These are phyloP conservation scores for Phaeosphaeria sp. DNA, from an alignment of 2,329 filamentous ascomycete species.

Conservation along the genomic window DNA sequence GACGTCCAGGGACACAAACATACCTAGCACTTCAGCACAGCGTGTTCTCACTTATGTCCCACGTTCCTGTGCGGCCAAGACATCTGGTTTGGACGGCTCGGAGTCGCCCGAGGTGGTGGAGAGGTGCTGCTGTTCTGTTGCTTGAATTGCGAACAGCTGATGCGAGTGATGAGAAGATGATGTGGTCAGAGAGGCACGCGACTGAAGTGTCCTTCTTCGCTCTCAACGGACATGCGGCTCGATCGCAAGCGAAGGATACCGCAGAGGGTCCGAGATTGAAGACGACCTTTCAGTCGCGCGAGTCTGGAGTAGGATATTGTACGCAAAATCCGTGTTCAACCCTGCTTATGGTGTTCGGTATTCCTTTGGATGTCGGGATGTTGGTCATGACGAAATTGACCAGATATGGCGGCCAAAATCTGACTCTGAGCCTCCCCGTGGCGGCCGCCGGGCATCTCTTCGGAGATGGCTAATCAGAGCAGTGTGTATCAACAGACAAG, in stretches of 20 bases:
- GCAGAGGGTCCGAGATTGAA: slow-evolving; percentile 8
- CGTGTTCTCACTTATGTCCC: slow-evolving; percentile 3
- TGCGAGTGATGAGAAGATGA: slow-evolving; percentile 1
- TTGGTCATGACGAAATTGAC: background rate
- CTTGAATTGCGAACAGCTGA: slow-evolving; percentile 3
- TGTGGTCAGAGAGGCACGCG: slow-evolving; percentile 3
- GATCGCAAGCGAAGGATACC: slow-evolving; percentile 12
- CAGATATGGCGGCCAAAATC: background rate
- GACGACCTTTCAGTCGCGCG: slow-evolving; percentile 4
- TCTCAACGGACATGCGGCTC: slow-evolving; percentile 8
- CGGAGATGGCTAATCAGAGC: background rate
- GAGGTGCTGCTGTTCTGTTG: slow-evolving; percentile 6
- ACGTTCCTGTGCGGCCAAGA: background rate
- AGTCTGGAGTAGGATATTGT: slow-evolving; percentile 1
- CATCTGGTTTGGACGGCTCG: slow-evolving; percentile 9
- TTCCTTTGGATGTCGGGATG: background rate
- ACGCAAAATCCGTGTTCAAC: background rate
- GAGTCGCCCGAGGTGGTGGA: slow-evolving; percentile 9
- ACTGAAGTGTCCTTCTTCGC: slow-evolving; percentile 3
- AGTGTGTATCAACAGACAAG: background rate
- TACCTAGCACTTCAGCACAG: slow-evolving; percentile 3
- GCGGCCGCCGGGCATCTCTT: background rate
- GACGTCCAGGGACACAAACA: slow-evolving; percentile 9
- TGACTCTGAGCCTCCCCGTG: background rate
- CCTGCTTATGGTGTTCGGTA: background rate